Conservation (phyloP, 164 flowering plant genomes). For the Kingdonia uniflora region DNA sequence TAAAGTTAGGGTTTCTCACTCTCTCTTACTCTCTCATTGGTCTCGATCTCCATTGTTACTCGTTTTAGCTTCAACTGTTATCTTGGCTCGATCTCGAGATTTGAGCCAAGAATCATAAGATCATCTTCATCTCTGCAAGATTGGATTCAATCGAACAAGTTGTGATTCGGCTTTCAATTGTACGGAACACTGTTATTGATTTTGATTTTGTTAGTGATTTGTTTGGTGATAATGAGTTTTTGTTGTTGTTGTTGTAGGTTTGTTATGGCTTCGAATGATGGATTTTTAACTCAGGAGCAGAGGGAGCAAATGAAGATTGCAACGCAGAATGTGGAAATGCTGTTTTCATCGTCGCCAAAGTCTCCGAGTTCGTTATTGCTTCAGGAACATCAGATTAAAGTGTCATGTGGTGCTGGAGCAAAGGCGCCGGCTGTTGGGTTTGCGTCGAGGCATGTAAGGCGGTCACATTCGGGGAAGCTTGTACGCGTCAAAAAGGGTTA, state of each 20-base stretch:
- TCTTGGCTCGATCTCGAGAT: constrained; percentile 24
- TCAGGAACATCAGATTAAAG: constrained; percentile 53
- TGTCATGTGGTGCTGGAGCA: constrained; percentile 31
- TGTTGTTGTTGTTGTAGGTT: too few relatives aligned
- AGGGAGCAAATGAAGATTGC: constrained; percentile 52
- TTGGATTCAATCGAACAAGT: too few relatives aligned
- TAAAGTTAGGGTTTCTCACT: background rate
- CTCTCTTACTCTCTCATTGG: too few relatives aligned
- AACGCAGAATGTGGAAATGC: constrained; percentile 2
- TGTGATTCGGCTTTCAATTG: too few relatives aligned
- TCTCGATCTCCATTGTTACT: too few relatives aligned
- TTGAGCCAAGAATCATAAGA: constrained; percentile 74
- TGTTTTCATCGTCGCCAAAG: constrained; percentile 64
- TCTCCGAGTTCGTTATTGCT: constrained; percentile 36
- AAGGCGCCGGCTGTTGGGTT: constrained; percentile 41
- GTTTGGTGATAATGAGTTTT: too few relatives aligned
- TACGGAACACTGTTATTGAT: too few relatives aligned
- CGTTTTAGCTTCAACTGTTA: too few relatives aligned
- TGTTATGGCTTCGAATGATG: constrained; percentile 71
- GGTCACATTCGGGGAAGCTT: constrained; percentile 81
- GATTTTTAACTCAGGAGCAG: constrained; percentile 85
- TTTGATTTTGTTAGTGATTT: too few relatives aligned
- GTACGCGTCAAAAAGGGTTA: constrained; percentile 83
- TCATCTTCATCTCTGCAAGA: too few relatives aligned
- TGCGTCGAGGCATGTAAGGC: constrained; percentile 63